Evolutionary conservation across 192 early-diverging fungal species (phyloP).

Genomic region (Backusella liffmaniae): DNA sequence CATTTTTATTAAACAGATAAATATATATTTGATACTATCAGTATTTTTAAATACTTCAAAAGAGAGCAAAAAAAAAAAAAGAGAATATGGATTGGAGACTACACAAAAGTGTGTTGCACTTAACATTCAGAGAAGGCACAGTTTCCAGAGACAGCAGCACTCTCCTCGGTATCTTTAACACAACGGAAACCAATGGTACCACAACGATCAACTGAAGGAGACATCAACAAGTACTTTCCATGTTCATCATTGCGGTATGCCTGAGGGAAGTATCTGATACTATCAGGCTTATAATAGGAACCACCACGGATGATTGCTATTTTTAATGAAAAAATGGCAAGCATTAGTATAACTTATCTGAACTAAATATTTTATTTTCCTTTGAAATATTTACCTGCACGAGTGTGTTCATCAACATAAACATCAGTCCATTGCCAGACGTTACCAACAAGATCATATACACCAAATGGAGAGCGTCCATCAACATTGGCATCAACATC

Average conservation of each 20-base stretch:
- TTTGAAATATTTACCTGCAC: conserved; percentile 10
- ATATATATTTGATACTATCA: background rate
- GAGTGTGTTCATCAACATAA: conserved; percentile 15
- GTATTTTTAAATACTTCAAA: conserved; percentile 3
- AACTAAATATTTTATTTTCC: background rate
- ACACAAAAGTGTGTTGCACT: background rate
- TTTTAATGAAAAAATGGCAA: background rate
- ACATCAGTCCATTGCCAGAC: conserved; percentile 30
- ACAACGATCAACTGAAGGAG: conserved; percentile 18
- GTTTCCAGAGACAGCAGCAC: conserved; percentile 25
- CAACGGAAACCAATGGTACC: conserved; percentile 29
- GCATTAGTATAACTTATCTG: background rate
- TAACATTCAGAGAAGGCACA: conserved; percentile 14
- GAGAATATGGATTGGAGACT: background rate
- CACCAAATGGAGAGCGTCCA: conserved; percentile 22
- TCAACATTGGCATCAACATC: conserved; percentile 18
- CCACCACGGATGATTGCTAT: conserved; percentile 27
- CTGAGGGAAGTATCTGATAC: conserved; percentile 20
- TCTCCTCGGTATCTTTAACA: conserved; percentile 20
- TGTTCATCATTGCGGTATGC: conserved; percentile 22
- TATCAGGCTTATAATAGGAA: conserved; percentile 16
- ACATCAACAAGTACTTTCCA: conserved; percentile 22
- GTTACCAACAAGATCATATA: conserved; percentile 28
- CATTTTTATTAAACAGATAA: background rate
- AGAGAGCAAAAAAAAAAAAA: background rate